A percentile compares a stretch with the other conserved stretches of the same genome.
phyloP scores from a whole-genome alignment of 2,329 filamentous ascomycete genomes.

The Hypocrella siamensis region DNA sequence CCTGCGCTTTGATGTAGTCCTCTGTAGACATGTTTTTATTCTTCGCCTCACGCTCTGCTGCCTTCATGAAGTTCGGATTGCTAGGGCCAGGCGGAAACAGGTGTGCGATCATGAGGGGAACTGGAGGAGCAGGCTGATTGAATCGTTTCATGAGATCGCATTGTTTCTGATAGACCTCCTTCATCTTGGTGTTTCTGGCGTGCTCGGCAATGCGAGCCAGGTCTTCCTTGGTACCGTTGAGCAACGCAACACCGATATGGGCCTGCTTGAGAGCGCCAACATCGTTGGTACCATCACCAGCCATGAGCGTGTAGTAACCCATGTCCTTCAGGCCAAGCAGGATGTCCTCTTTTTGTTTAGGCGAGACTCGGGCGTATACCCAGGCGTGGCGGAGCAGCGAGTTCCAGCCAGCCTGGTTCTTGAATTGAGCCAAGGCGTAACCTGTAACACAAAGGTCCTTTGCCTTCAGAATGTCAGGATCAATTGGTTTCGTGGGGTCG shows the following conservation, averaged over 20 bases:
- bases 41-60: constrained; percentile 71
- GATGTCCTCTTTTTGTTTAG: constrained; percentile 98
- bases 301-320: constrained; percentile 97
- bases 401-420: constrained; percentile 58
- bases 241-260: constrained; percentile 86
- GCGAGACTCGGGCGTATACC: constrained; percentile 96
- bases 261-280: constrained; percentile 96
- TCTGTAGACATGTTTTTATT: constrained; percentile 55
- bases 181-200: constrained; percentile 90
- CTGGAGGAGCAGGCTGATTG: constrained; percentile 83
- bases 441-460: constrained; percentile 96
- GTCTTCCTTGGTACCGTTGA: constrained; percentile 89
- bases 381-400: constrained; percentile 77
- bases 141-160: constrained; percentile 81
- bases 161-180: constrained; percentile 97
- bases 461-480: constrained; percentile 60
- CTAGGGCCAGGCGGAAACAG: constrained; percentile 78
- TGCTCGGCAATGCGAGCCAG: constrained; percentile 86
- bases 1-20: constrained; percentile 37
- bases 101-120: constrained; percentile 84
- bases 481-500: constrained; percentile 66
- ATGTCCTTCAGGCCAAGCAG: constrained; percentile 90
- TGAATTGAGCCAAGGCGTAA: constrained; percentile 82
- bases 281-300: constrained; percentile 95
- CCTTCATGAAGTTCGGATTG: constrained; percentile 91